Percentiles rank a stretch among this genome's conserved stretches.
Conservation (phyloP, 2,329 filamentous ascomycete species). For the Xylaria sp. region DNA sequence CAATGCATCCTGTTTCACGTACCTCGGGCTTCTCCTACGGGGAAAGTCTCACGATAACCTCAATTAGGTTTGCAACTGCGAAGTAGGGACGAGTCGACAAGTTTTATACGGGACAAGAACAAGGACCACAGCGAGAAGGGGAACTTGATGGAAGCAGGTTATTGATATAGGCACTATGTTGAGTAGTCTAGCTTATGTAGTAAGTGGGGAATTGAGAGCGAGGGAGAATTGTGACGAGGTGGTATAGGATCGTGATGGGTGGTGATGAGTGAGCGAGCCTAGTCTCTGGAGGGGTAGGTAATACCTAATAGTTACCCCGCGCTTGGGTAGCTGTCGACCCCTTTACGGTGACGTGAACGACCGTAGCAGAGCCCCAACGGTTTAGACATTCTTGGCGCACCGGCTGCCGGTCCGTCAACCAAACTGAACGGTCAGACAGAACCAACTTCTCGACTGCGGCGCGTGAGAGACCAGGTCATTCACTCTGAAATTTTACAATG, state of each 20-base stretch:
- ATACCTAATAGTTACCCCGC: too few relatives aligned
- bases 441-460: neutral
- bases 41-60: slow-evolving; percentile 20
- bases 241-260: slow-evolving; percentile 11
- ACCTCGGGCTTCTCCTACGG: slow-evolving; percentile 19
- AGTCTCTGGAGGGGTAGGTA: neutral
- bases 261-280: slow-evolving; percentile 20
- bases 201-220: slow-evolving; percentile 1
- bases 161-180: neutral
- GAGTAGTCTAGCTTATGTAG: slow-evolving; percentile 1
- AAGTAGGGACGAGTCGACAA: neutral
- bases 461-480: neutral
- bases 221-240: neutral
- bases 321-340: slow-evolving; percentile 1
- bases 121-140: neutral
- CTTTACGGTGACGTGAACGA: slow-evolving; percentile 6
- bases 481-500: neutral
- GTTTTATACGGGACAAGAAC: neutral
- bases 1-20: slow-evolving; percentile 15
- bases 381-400: neutral
- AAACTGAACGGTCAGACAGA: neutral
- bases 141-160: neutral
- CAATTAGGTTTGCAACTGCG: neutral
- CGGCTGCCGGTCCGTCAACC: neutral
- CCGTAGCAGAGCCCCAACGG: neutral